Conservation (phyloP, 129 eudicot species). For the Helianthus tuberosus region DNA sequence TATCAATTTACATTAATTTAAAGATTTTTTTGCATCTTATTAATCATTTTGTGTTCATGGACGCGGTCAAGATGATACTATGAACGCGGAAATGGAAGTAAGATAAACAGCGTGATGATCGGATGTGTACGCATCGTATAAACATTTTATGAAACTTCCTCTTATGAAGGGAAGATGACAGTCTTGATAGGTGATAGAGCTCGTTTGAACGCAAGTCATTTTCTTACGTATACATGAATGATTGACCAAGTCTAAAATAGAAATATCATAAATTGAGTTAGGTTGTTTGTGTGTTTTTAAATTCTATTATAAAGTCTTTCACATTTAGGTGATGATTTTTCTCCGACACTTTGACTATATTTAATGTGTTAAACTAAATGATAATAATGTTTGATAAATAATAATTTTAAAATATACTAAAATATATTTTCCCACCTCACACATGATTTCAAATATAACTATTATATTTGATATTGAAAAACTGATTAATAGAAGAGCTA, state of each 20-base stretch:
- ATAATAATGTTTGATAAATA: neutral
- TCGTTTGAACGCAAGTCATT: neutral
- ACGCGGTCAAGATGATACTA: neutral
- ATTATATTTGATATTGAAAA: neutral
- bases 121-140: neutral
- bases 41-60: neutral
- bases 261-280: neutral
- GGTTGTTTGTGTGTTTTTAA: neutral
- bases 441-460: neutral
- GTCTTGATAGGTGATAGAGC: neutral
- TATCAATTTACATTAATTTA: neutral
- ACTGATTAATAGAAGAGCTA: too few relatives aligned
- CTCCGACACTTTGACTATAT: neutral
- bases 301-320: neutral
- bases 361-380: neutral
- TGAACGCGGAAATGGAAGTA: neutral
- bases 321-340: neutral
- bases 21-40: neutral
- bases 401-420: neutral
- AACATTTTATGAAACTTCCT: neutral
- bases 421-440: neutral
- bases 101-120: too few relatives aligned
- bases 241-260: neutral
- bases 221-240: neutral
- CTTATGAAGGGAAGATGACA: neutral